Percentiles rank a stretch among this genome's conserved stretches.
Evolutionary conservation across 1,139 yeast genomes (phyloP).

Genomic region (Hemisphaericaspora subhashii): DNA sequence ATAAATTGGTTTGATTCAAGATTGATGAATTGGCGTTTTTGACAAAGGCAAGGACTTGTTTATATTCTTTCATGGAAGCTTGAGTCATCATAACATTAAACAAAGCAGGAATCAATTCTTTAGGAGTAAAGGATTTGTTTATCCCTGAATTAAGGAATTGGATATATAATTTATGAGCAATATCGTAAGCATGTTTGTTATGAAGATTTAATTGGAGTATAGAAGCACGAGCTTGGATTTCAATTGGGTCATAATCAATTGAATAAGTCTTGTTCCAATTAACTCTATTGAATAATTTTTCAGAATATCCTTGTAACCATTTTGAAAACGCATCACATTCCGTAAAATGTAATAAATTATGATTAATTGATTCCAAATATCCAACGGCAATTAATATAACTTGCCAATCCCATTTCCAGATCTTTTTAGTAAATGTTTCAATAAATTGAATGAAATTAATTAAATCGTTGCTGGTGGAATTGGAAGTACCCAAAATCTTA

Average conservation of each 20-base stretch:
- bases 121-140: slow-evolving; percentile 45
- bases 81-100: slow-evolving; percentile 34
- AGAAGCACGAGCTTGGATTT: slow-evolving; percentile 41
- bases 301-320: slow-evolving; percentile 22
- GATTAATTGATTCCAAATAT: slow-evolving; percentile 33
- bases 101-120: slow-evolving; percentile 37
- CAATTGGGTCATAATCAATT: slow-evolving; percentile 19
- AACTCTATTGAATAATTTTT: slow-evolving; percentile 22
- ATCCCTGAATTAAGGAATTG: slow-evolving; percentile 50
- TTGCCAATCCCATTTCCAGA: slow-evolving; percentile 23
- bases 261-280: slow-evolving; percentile 25
- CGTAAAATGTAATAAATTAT: slow-evolving; percentile 29
- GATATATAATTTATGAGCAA: slow-evolving; percentile 44
- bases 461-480: slow-evolving; percentile 24
- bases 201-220: slow-evolving; percentile 36
- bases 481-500: slow-evolving; percentile 25
- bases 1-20: slow-evolving; percentile 32
- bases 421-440: slow-evolving; percentile 21
- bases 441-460: slow-evolving; percentile 29
- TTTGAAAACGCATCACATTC: slow-evolving; percentile 22
- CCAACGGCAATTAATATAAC: slow-evolving; percentile 33
- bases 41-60: slow-evolving; percentile 52
- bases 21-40: slow-evolving; percentile 46
- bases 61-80: slow-evolving; percentile 52
- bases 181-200: slow-evolving; percentile 26